Evolutionary conservation across 129 eudicot species (phyloP), one percentile per base, ranked within the genome.

Genomic region (Ambrosia artemisiifolia): DNA sequence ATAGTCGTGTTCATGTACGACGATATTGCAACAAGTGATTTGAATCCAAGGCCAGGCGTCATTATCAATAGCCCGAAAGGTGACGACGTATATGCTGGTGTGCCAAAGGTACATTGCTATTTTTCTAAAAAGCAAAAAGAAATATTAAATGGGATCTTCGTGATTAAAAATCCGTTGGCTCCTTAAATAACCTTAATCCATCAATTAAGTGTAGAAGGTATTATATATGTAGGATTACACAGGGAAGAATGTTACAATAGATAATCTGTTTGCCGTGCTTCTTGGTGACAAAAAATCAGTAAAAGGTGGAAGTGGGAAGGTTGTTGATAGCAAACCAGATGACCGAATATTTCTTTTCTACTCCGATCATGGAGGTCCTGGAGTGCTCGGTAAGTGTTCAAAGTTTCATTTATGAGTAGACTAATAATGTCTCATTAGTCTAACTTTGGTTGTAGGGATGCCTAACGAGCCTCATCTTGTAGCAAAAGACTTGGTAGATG

Each of bases 291-390:
- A 83, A 62, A 74, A 33, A 32, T 81, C 87, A 0, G 82, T 89
- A 24, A 87, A 75, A 83, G 98, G 98, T 65, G 98, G 98, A 63
- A 93, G 92, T n/a, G 87, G 96, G 6, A 93, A 93, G 85, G 98
- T 93, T 65, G 80, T 93, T 5, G 79, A 85, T 53, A 93, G 95
- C 76, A 84, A 83, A 56, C 85, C 92, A 0, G 76, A 82, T 36
- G 98, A 93, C 61, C 84, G 95, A 38, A 93, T 93, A 72, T 93
- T 93, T 50, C 19, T 93, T n/a, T 93, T 87, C 79, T 93, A 93
- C 82, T 83, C 96, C 2, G 96, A 93, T 78, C 98, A 93, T 65
- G 98, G 98, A 28, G 98, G 98, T n/a, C 96, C 98, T 6, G 98
- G 98, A 7, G 91, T 93, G 46, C 92, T 93, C 3, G 98, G 98